Evolutionary conservation across 2,329 filamentous ascomycete species (phyloP).

Genomic region (Fusarium drepaniforme): DNA sequence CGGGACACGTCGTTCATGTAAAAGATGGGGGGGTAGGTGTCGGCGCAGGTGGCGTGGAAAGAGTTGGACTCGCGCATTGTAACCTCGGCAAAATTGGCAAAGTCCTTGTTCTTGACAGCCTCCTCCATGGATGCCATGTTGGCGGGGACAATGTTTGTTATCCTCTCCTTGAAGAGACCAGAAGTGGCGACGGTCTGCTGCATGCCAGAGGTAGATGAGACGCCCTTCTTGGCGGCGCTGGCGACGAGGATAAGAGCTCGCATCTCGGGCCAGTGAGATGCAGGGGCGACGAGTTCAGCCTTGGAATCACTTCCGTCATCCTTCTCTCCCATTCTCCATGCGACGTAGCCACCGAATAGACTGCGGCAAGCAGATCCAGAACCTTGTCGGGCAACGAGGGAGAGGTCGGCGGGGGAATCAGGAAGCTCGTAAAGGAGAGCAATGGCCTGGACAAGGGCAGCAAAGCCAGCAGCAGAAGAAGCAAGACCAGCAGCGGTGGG

Average conservation of each 20-base stretch:
- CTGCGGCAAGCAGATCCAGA: slow-evolving; percentile 95
- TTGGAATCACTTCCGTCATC: slow-evolving; percentile 87
- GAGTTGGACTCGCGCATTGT: slow-evolving; percentile 98
- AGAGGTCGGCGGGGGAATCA: slow-evolving; percentile 84
- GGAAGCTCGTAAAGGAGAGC: slow-evolving; percentile 92
- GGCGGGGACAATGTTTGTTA: slow-evolving; percentile 80
- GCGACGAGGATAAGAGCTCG: slow-evolving; percentile 91
- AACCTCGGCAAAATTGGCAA: slow-evolving; percentile 86
- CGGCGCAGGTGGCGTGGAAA: slow-evolving; percentile 95
- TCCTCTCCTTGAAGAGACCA: slow-evolving; percentile 84
- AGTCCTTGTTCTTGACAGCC: slow-evolving; percentile 83
- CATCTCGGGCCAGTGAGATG: slow-evolving; percentile 96
- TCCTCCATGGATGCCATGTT: slow-evolving; percentile 89
- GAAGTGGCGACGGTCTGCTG: slow-evolving; percentile 95
- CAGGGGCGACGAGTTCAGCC: slow-evolving; percentile 89
- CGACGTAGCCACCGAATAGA: slow-evolving; percentile 95
- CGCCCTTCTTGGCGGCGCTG: slow-evolving; percentile 94
- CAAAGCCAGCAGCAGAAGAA: slow-evolving; percentile 77
- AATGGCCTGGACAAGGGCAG: slow-evolving; percentile 83
- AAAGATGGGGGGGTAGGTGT: slow-evolving; percentile 97
- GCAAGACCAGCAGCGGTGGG: slow-evolving; percentile 94
- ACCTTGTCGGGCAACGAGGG: slow-evolving; percentile 90
- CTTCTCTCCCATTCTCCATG: slow-evolving; percentile 85
- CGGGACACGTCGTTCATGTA: slow-evolving; percentile 96
- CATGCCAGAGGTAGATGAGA: slow-evolving; percentile 94